A percentile compares a stretch with the other conserved stretches of the same genome.
These are phyloP conservation scores for Boletus rufocinnamomeus DNA, from an alignment of 768 basidiomycete genomes.

Conservation along the genomic window DNA sequence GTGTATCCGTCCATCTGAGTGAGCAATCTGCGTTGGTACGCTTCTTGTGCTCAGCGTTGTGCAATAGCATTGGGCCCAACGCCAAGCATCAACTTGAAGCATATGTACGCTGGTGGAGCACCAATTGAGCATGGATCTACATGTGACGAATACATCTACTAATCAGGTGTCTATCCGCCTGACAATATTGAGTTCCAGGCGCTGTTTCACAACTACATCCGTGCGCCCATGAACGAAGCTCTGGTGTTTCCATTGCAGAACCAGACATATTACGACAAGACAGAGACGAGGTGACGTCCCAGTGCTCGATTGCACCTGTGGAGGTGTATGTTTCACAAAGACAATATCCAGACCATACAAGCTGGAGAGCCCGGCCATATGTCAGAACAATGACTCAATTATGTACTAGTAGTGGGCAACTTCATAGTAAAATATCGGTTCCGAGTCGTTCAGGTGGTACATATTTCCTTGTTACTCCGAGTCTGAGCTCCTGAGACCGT, in stretches of 20 bases:
- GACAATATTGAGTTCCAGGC: constrained; percentile 83
- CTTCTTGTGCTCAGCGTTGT: constrained; percentile 1
- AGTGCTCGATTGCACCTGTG: too few relatives aligned
- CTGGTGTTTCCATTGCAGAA: constrained; percentile 65
- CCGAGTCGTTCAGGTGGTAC: too few relatives aligned
- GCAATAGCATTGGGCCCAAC: constrained; percentile 63
- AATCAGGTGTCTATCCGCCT: constrained; percentile 36
- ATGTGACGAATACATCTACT: constrained; percentile 73
- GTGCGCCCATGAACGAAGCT: constrained; percentile 59
- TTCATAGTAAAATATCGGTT: too few relatives aligned
- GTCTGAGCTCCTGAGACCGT: too few relatives aligned
- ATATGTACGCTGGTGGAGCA: constrained; percentile 79
- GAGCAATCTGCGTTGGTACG: constrained; percentile 29
- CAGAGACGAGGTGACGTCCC: too few relatives aligned
- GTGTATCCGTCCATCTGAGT: constrained; percentile 82
- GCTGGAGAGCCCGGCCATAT: too few relatives aligned
- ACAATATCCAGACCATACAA: too few relatives aligned
- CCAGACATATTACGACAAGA: constrained; percentile 79
- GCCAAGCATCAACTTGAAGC: constrained; percentile 61
- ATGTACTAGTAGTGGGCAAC: too few relatives aligned
- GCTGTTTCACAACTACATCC: constrained; percentile 89
- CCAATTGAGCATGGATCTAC: constrained; percentile 75
- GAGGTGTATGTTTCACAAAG: too few relatives aligned
- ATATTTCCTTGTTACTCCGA: too few relatives aligned
- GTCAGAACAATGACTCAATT: too few relatives aligned